Evolutionary conservation across 2,329 filamentous ascomycete species (phyloP), one percentile per base, ranked within the genome.

Genomic region (Aspergillus tamarii): DNA sequence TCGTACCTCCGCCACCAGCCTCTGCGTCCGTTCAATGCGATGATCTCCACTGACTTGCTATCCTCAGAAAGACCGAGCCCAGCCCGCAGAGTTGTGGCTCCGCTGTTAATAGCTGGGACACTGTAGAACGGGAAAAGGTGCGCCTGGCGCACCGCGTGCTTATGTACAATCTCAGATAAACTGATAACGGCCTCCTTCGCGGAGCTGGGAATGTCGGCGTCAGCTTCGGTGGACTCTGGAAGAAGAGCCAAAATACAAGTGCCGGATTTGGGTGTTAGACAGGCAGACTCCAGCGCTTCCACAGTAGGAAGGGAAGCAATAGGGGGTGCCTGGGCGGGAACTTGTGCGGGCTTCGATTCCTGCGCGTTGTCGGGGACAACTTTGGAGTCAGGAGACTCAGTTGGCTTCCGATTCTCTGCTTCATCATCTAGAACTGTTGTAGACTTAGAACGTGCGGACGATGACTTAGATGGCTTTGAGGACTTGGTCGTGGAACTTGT

Each of bases 111-210:
- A 48, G 82, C 82, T 14, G 92, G 86, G 0, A 98, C 83, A 57
- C 89, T 88, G 75, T 90, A 94, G 79, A 97, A 91, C 28, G 94
- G 93, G 82, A 98, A 96, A 1, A 94, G 81, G 62, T 89, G 88
- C 36, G 87, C 86, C 60, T 89, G 84, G 56, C 84, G 84, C 67
- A 88, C 83, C 39, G 85, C 81, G 73, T 96, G 88, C 79, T 94
- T 96, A 77, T 90, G 87, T 59, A 89, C 87, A 60, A 97, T 85
- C 60, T 93, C 87, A 2, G 90, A 87, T 4, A 97, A 84, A 30
- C 86, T 87, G 23, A 80, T 76, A 3, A 94, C 81, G 21, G 85
- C 88, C 69, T 86, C 83, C n/a, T 78, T 76, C 12, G 78, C 79
- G 14, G 74, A 58, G 1, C 75, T 73, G 23, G 80, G 70, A 10